Conservation (phyloP, 2,329 filamentous ascomycete species). For the Monilinia aucupariae region DNA sequence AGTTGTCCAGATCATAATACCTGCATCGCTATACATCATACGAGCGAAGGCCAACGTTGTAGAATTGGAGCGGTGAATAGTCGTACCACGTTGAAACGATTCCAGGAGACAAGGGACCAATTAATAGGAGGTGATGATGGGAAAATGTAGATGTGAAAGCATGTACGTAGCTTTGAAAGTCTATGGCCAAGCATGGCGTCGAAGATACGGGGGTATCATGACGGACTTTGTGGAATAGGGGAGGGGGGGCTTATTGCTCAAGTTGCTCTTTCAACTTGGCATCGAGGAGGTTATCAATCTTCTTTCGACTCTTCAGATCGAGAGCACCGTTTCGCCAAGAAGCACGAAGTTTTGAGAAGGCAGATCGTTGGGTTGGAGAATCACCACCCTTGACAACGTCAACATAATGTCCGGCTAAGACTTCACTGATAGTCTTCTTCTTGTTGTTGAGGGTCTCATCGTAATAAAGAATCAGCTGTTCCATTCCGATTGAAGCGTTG, state of each 20-base stretch:
- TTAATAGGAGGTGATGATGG: not conserved
- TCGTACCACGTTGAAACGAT: slow-evolving; percentile 8
- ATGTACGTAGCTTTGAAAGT: not conserved
- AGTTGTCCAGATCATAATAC: slow-evolving; percentile 22
- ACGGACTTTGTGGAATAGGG: not conserved
- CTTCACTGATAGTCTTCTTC: slow-evolving; percentile 44
- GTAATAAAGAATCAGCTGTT: slow-evolving; percentile 61
- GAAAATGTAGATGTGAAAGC: slow-evolving; percentile 4
- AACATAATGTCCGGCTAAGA: slow-evolving; percentile 51
- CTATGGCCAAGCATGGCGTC: slow-evolving; percentile 12
- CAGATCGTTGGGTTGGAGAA: slow-evolving; percentile 38
- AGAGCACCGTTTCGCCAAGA: slow-evolving; percentile 50
- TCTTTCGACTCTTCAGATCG: slow-evolving; percentile 52
- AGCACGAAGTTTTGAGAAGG: slow-evolving; percentile 47
- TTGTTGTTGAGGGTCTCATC: slow-evolving; percentile 49
- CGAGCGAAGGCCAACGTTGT: slow-evolving; percentile 12
- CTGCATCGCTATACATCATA: slow-evolving; percentile 16
- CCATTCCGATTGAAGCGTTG: slow-evolving; percentile 51
- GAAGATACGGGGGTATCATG: slow-evolving; percentile 8
- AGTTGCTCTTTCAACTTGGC: slow-evolving; percentile 47
- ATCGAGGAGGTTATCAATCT: slow-evolving; percentile 48
- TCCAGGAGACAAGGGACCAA: slow-evolving; percentile 1
- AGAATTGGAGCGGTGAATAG: slow-evolving; percentile 11
- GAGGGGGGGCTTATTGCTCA: slow-evolving; percentile 35
- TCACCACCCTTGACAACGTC: slow-evolving; percentile 47